Evolutionary conservation across 768 basidiomycete genomes (phyloP).

Genomic region (Trichaptum fuscoviolaceum): DNA sequence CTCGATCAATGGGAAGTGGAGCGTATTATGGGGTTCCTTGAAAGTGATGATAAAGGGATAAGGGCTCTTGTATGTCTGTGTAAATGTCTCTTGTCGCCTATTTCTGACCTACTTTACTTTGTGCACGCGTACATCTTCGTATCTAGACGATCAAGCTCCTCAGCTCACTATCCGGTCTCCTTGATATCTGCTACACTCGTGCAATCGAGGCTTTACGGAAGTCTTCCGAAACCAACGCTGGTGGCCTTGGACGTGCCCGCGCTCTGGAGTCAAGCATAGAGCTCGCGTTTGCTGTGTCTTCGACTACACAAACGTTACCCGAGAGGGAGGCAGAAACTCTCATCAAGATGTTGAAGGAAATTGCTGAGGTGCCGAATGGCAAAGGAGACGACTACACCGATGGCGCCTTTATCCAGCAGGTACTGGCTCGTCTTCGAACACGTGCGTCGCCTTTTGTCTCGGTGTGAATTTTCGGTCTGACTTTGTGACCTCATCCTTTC

Average conservation of each 20-base stretch:
- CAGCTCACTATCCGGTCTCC: background rate
- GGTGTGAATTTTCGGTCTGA: background rate
- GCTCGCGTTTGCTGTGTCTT: background rate
- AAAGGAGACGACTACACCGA: background rate
- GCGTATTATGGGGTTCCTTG: slow-evolving; percentile 60
- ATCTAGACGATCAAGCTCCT: background rate
- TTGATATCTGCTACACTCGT: background rate
- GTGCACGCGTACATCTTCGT: background rate
- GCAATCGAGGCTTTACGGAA: background rate
- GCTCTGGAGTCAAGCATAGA: background rate
- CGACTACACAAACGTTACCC: background rate
- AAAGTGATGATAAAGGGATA: slow-evolving; percentile 16
- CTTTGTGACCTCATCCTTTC: background rate
- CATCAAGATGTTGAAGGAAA: background rate
- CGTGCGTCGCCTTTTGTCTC: background rate
- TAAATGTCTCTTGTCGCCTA: background rate
- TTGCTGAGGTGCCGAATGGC: background rate
- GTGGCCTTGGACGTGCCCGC: no score
- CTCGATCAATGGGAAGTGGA: slow-evolving; percentile 75
- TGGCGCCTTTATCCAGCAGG: background rate
- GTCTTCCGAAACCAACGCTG: background rate
- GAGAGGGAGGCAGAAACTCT: background rate
- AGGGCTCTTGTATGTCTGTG: background rate
- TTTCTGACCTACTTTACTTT: background rate
- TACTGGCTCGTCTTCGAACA: background rate